Evolutionary conservation across 2,329 filamentous ascomycete species (phyloP), one percentile per base, ranked within the genome.

Genomic region (Talaromyces piceae): DNA sequence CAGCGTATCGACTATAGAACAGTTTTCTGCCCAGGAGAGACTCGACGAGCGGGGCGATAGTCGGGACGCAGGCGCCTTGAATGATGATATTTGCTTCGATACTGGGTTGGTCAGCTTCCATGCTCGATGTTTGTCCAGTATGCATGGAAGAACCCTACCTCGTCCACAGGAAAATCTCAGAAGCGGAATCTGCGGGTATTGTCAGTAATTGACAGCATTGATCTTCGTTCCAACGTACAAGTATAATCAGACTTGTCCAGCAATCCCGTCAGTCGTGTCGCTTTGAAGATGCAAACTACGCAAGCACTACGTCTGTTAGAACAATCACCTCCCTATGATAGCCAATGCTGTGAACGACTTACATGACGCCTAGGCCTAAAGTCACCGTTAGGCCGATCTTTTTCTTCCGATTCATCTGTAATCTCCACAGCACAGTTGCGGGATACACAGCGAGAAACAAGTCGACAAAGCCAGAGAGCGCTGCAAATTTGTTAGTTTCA

Each of bases 361-460:
- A 67, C 65, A 63, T 52, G 3, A 61, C 49, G n/a, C 65, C 66
- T 39, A 67, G 57, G 2, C 65, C 62, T 13, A 67, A 45, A 7
- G 64, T 59, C 5, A 58, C 51, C 18, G 58, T 61, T 44, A 67
- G 49, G 1, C 57, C 60, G 9, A 68, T 47, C 11, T 63, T 63
- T 49, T 67, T 68, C 23, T 57, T 54, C 6, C 59, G 30, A 5
- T 59, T 58, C 60, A 69, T 63, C 20, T 68, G 61, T 1, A 68
- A 57, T 23, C 58, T 61, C 56, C 67, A 60, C 6, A 68, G 51
- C 6, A 69, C 59, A 1, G 59, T 59, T 2, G 58, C 56, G 0
- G 67, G 65, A 26, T 68, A 68, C 12, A 66, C 39, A 0, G 67
- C 65, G 4, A 70, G 60, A 12, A 59, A 63, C 3, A 70, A 53